Percentiles rank a stretch among this genome's conserved stretches.
phyloP scores from a whole-genome alignment of 225 moss, liverwort and hornwort species.

The Straminergon stramineum region DNA sequence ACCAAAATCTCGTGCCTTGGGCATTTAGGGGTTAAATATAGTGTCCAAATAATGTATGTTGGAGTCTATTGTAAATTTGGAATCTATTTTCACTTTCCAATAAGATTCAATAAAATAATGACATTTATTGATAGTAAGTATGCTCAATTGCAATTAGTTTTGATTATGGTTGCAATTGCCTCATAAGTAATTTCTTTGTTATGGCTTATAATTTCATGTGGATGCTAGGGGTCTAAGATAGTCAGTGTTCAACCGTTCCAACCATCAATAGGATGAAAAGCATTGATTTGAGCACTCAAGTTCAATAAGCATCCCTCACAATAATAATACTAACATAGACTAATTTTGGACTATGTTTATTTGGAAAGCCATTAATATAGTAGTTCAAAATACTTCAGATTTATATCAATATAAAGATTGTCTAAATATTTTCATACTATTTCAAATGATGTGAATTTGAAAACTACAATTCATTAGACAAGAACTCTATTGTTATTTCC shows the following conservation, averaged over 20 bases:
- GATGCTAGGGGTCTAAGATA: background rate
- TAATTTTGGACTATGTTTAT: background rate
- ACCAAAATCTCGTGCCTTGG: no score
- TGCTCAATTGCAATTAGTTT: background rate
- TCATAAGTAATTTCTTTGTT: background rate
- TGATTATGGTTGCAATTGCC: fast-evolving
- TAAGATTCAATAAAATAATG: background rate
- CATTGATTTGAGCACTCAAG: background rate
- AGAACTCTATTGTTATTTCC: background rate
- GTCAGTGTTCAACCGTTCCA: fast-evolving
- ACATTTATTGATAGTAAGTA: background rate
- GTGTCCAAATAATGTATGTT: fast-evolving
- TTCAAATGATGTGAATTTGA: background rate
- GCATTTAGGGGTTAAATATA: background rate
- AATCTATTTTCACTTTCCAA: background rate
- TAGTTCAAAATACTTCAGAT: fast-evolving
- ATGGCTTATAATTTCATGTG: background rate
- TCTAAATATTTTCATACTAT: background rate
- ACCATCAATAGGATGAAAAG: background rate
- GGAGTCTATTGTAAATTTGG: background rate
- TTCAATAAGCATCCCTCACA: fast-evolving
- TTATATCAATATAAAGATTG: background rate
- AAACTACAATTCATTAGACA: fast-evolving
- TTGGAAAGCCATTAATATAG: fast-evolving
- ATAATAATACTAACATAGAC: fast-evolving